phyloP scores from a whole-genome alignment of 208 protist species.

The Leishmania mexicana region DNA sequence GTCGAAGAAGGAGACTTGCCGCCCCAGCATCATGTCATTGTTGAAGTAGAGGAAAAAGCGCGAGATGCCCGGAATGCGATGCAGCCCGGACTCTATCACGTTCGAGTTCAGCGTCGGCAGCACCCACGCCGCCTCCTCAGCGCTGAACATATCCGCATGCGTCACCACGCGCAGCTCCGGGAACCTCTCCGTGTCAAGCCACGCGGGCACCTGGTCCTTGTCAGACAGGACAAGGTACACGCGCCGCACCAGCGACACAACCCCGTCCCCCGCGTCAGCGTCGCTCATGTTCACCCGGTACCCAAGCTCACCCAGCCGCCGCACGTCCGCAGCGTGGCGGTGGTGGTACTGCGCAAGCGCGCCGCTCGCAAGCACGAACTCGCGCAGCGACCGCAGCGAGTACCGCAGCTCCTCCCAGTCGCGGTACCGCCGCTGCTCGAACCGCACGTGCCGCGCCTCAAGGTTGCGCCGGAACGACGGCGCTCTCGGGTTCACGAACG shows the following conservation, averaged over 20 bases:
- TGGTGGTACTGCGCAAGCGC: constrained; percentile 31
- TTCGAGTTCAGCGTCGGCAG: constrained; percentile 50
- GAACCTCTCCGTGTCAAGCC: constrained; percentile 40
- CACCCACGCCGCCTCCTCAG: constrained; percentile 7
- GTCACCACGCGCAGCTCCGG: constrained; percentile 40
- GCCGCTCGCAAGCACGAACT: constrained; percentile 28
- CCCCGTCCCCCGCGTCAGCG: constrained; percentile 12
- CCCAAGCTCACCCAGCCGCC: constrained; percentile 24
- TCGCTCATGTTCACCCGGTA: constrained; percentile 28
- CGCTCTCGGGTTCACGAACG: constrained; percentile 51
- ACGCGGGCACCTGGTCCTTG: constrained; percentile 42
- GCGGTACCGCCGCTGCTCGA: constrained; percentile 30
- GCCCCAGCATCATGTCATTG: constrained; percentile 57
- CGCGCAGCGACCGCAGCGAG: constrained; percentile 44
- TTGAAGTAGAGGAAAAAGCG: constrained; percentile 55
- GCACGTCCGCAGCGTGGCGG: constrained; percentile 25
- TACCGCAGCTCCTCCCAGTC: constrained; percentile 70
- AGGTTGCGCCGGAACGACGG: constrained; percentile 37
- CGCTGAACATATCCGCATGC: constrained; percentile 38
- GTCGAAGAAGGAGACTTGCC: constrained; percentile 44
- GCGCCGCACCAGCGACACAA: constrained; percentile 30
- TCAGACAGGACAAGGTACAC: constrained; percentile 46
- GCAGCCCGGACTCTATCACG: constrained; percentile 40
- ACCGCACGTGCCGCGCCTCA: constrained; percentile 25
- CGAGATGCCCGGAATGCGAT: constrained; percentile 45